Percentiles rank a stretch among this genome's conserved stretches.
Evolutionary conservation across 2,329 filamentous ascomycete genomes (phyloP).

Genomic region (Xylaria hypoxylon): DNA sequence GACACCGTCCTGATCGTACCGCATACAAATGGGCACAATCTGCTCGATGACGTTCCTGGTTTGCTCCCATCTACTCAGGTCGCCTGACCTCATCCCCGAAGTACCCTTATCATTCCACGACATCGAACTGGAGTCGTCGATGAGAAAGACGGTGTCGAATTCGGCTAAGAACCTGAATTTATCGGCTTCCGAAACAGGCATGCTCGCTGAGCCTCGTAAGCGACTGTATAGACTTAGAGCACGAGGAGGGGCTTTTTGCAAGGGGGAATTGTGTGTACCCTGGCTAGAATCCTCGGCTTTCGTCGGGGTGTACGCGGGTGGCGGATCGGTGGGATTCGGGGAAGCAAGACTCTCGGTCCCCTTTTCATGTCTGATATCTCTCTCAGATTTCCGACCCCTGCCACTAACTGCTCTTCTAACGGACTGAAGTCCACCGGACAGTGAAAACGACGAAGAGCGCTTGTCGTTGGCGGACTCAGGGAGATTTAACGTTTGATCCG

Average conservation of each 20-base stretch:
- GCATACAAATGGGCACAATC: constrained; percentile 85
- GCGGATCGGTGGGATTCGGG: constrained; percentile 36
- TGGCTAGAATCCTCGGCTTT: constrained; percentile 15
- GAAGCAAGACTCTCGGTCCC: not conserved
- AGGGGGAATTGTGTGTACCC: constrained; percentile 7
- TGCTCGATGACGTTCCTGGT: constrained; percentile 74
- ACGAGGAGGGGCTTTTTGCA: not conserved
- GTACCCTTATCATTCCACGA: constrained; percentile 62
- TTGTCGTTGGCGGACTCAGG: constrained; percentile 6
- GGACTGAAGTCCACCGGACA: constrained; percentile 29
- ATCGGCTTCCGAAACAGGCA: constrained; percentile 35
- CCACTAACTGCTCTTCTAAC: constrained; percentile 32
- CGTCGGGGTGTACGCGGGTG: constrained; percentile 40
- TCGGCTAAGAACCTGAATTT: constrained; percentile 72
- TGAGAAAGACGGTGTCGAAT: constrained; percentile 90
- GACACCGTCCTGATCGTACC: constrained; percentile 84
- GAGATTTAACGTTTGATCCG: constrained; percentile 14
- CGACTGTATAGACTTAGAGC: constrained; percentile 24
- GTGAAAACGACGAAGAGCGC: constrained; percentile 35
- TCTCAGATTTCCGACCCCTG: constrained; percentile 23
- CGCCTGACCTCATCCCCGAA: not conserved
- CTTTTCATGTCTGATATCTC: not conserved
- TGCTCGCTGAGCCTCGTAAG: constrained; percentile 4
- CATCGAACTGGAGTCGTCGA: constrained; percentile 96
- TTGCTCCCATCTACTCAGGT: constrained; percentile 73